Conservation (phyloP, 2,329 filamentous ascomycete genomes). For the Cladosporium sp. region DNA sequence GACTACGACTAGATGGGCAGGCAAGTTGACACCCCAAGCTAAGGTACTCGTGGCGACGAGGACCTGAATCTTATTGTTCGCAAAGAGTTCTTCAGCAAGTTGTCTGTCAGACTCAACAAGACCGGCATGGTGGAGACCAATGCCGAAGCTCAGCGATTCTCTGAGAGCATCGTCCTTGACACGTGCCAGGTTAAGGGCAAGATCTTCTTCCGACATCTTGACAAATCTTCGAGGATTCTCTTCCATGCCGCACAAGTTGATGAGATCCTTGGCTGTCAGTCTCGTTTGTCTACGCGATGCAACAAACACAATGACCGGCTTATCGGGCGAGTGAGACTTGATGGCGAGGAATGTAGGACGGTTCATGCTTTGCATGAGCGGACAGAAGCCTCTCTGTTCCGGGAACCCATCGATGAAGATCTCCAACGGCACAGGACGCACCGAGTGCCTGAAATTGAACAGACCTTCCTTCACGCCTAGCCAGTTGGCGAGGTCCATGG, state of each 20-base stretch:
- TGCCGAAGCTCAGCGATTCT: slow-evolving; percentile 95
- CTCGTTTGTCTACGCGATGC: slow-evolving; percentile 92
- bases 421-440: slow-evolving; percentile 90
- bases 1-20: slow-evolving; percentile 92
- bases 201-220: slow-evolving; percentile 88
- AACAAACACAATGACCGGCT: slow-evolving; percentile 97
- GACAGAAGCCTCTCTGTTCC: slow-evolving; percentile 90
- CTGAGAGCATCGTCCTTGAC: slow-evolving; percentile 91
- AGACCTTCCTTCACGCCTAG: slow-evolving; percentile 89
- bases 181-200: slow-evolving; percentile 78
- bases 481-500: slow-evolving; percentile 91
- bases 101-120: slow-evolving; percentile 91
- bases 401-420: slow-evolving; percentile 98
- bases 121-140: slow-evolving; percentile 94
- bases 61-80: slow-evolving; percentile 97
- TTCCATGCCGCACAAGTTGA: slow-evolving; percentile 97
- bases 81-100: slow-evolving; percentile 87
- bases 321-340: slow-evolving; percentile 91
- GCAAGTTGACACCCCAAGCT: slow-evolving; percentile 96
- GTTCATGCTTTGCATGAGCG: slow-evolving; percentile 99
- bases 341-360: slow-evolving; percentile 93
- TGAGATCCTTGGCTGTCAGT: slow-evolving; percentile 89
- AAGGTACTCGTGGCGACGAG: slow-evolving; percentile 92
- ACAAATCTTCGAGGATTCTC: slow-evolving; percentile 93
- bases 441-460: slow-evolving; percentile 97